Percentiles rank a stretch among this genome's conserved stretches.
These are phyloP conservation scores for Ophiostoma sp. DNA, from an alignment of 2,329 filamentous ascomycete species.

Conservation along the genomic window DNA sequence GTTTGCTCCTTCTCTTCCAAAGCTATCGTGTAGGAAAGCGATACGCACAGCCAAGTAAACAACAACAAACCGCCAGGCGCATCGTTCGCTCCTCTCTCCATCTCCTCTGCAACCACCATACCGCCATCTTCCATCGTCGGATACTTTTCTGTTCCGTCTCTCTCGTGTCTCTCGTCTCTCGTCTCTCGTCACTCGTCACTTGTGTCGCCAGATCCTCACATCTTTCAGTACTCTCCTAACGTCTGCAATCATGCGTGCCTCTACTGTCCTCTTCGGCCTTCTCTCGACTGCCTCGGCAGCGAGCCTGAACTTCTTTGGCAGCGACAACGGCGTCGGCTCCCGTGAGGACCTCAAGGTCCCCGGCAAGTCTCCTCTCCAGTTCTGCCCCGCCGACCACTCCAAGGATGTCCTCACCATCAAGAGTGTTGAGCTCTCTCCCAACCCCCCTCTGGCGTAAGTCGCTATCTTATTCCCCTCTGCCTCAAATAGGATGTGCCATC, in stretches of 20 bases:
- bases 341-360: conserved; percentile 60
- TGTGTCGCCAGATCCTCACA: neutral
- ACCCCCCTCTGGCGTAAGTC: conserved; percentile 77
- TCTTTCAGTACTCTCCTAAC: neutral
- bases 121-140: neutral
- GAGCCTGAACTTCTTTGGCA: conserved; percentile 44
- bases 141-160: neutral
- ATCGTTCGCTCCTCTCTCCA: neutral
- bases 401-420: conserved; percentile 70
- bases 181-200: neutral
- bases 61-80: neutral
- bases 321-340: conserved; percentile 43
- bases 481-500: neutral
- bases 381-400: conserved; percentile 62
- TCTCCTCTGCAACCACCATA: neutral
- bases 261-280: conserved; percentile 41
- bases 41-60: neutral
- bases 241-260: conserved; percentile 37
- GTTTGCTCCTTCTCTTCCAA: neutral
- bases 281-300: conserved; percentile 40
- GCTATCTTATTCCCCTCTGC: neutral
- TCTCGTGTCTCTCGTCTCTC: neutral
- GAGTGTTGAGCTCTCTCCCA: conserved; percentile 73
- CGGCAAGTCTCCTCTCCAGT: conserved; percentile 77
- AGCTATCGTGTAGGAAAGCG: neutral